Evolutionary conservation across 371 early-diverging fungal genomes (phyloP).

Genomic region (Lichtheimia corymbifera): DNA sequence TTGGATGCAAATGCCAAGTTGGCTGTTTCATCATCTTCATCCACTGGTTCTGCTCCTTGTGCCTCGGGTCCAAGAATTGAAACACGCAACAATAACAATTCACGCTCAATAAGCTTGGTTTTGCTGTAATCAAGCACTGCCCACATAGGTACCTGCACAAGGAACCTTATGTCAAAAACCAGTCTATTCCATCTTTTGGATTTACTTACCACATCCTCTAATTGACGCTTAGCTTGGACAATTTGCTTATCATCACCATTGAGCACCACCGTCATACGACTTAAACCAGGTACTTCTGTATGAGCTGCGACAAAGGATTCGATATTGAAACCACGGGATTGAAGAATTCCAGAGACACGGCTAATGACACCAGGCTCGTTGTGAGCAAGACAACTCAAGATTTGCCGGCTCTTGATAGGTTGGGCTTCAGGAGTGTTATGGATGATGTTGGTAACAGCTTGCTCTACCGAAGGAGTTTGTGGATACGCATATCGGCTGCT

Average conservation of each 20-base stretch:
- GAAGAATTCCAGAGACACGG: conserved; percentile 89
- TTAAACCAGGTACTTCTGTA: conserved; percentile 91
- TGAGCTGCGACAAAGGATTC: conserved; percentile 93
- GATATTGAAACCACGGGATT: conserved; percentile 95
- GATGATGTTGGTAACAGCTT: conserved; percentile 87
- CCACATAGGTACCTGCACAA: conserved; percentile 86
- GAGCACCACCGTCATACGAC: conserved; percentile 94
- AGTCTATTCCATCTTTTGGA: neutral
- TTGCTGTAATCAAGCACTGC: conserved; percentile 94
- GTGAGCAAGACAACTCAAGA: conserved; percentile 91
- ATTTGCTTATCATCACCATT: conserved; percentile 80
- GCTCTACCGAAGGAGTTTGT: conserved; percentile 62
- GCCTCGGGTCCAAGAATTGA: conserved; percentile 80
- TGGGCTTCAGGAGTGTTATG: conserved; percentile 78
- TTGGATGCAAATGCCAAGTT: conserved; percentile 37
- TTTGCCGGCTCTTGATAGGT: conserved; percentile 65
- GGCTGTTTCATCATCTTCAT: conserved; percentile 36
- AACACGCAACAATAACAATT: conserved; percentile 90
- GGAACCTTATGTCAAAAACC: neutral
- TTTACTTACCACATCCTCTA: conserved; percentile 82
- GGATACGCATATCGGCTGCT: neutral
- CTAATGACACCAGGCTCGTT: conserved; percentile 97
- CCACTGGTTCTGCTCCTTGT: conserved; percentile 34
- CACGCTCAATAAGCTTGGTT: conserved; percentile 84
- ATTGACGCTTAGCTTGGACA: conserved; percentile 91